A percentile compares a stretch with the other conserved stretches of the same genome.
Conservation (phyloP, 1,284 basidiomycete genomes). For the Microbotryomycetes sp. region DNA sequence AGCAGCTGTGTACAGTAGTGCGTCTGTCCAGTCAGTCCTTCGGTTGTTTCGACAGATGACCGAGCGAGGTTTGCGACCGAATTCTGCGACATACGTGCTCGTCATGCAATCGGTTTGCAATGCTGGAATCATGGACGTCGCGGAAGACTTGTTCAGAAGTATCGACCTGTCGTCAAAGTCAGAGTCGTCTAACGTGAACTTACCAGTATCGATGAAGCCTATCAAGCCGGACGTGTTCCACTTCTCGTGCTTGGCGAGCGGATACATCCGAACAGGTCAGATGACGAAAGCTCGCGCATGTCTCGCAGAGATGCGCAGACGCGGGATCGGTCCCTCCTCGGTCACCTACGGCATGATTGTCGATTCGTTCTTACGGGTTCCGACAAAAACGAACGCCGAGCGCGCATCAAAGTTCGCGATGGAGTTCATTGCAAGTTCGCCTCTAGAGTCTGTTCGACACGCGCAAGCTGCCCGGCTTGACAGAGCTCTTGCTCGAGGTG, state of each 20-base stretch:
- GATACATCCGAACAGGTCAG: conserved; percentile 58
- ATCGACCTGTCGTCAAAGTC: conserved; percentile 47
- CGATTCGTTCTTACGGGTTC: conserved; percentile 50
- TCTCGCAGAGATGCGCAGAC: conserved; percentile 64
- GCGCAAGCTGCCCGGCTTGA: conserved; percentile 39
- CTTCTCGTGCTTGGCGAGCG: conserved; percentile 78
- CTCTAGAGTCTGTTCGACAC: background rate
- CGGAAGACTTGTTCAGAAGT: conserved; percentile 59
- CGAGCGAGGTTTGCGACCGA: conserved; percentile 50
- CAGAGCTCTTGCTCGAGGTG: conserved; percentile 22
- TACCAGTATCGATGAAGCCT: conserved; percentile 12
- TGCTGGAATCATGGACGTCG: conserved; percentile 58
- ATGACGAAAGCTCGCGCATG: conserved; percentile 56
- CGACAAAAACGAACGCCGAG: conserved; percentile 33
- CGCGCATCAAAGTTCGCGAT: conserved; percentile 22
- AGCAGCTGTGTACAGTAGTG: conserved; percentile 71
- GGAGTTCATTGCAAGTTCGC: conserved; percentile 7
- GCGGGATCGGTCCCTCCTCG: conserved; percentile 61
- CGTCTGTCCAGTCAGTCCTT: conserved; percentile 63
- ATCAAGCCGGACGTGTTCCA: conserved; percentile 48
- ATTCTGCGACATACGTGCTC: conserved; percentile 62
- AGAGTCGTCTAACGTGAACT: background rate
- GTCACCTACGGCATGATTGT: conserved; percentile 68
- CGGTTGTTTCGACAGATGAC: conserved; percentile 58
- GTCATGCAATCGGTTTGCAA: conserved; percentile 80